Percentiles rank a stretch among this genome's conserved stretches.
These are phyloP conservation scores for Vigna unguiculata DNA, from an alignment of 306 rosid species.

Conservation along the genomic window DNA sequence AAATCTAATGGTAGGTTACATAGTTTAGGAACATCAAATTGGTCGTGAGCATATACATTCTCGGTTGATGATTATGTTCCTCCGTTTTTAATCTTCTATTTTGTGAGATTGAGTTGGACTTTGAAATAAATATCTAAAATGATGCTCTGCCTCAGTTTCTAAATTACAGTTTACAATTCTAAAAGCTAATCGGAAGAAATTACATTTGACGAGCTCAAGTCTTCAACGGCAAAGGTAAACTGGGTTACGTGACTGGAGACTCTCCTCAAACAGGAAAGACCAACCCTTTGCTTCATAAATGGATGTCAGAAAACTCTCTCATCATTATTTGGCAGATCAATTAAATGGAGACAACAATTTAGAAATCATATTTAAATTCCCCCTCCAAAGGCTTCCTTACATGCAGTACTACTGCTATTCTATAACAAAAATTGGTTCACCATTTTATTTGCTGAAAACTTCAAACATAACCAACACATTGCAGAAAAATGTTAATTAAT, in stretches of 20 bases:
- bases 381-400: neutral
- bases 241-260: neutral
- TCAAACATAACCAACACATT: slow-evolving; percentile 22
- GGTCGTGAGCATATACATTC: too few species aligned
- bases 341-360: neutral
- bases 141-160: neutral
- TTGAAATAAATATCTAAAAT: too few species aligned
- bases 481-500: neutral
- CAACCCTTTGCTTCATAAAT: neutral
- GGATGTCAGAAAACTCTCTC: neutral
- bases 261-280: neutral
- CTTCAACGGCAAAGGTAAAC: neutral
- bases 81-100: neutral
- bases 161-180: neutral
- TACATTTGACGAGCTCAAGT: neutral
- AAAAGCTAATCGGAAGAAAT: neutral
- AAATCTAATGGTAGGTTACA: too few species aligned
- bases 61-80: too few species aligned
- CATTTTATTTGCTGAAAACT: slow-evolving; percentile 2
- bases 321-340: neutral
- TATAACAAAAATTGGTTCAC: neutral
- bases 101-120: too few species aligned
- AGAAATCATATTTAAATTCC: neutral
- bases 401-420: slow-evolving; percentile 1
- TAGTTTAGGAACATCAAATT: too few species aligned